These are phyloP conservation scores for Theobroma grandiflorum DNA, from an alignment of 441 rosid genomes.

Conservation along the genomic window DNA sequence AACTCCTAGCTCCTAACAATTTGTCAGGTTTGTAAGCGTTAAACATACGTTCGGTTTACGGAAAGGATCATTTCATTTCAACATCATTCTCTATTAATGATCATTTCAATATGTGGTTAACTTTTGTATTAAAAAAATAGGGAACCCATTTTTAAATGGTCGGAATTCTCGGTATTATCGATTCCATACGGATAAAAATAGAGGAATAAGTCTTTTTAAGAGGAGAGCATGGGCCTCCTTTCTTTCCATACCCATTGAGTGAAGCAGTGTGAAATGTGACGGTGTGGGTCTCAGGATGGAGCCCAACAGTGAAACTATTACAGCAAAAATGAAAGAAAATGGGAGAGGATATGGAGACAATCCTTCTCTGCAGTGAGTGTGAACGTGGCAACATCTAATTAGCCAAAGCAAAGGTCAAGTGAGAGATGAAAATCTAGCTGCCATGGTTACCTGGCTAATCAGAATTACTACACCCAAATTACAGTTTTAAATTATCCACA, in stretches of 20 bases:
- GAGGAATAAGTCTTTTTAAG: no score
- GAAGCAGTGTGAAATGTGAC: neutral
- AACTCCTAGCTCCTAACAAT: neutral
- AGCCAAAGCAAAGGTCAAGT: neutral
- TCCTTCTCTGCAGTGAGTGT: neutral
- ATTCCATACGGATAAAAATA: no score
- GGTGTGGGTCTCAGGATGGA: conserved; percentile 10
- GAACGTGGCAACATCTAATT: conserved; percentile 10
- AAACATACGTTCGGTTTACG: no score
- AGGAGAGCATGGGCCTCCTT: neutral
- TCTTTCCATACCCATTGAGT: neutral
- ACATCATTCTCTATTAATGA: no score
- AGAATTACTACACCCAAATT: neutral
- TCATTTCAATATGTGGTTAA: no score
- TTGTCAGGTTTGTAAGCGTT: neutral
- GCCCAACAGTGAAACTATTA: neutral
- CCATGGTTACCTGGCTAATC: neutral
- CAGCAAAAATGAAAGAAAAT: neutral
- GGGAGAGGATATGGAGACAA: neutral
- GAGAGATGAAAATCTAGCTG: neutral
- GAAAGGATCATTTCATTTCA: no score
- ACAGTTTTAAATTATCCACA: neutral
- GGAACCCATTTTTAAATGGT: no score
- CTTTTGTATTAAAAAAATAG: no score
- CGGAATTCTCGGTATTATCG: no score